Evolutionary conservation across 805 yeast species (phyloP).

Genomic region (Cyberlindnera mississippiensis): DNA sequence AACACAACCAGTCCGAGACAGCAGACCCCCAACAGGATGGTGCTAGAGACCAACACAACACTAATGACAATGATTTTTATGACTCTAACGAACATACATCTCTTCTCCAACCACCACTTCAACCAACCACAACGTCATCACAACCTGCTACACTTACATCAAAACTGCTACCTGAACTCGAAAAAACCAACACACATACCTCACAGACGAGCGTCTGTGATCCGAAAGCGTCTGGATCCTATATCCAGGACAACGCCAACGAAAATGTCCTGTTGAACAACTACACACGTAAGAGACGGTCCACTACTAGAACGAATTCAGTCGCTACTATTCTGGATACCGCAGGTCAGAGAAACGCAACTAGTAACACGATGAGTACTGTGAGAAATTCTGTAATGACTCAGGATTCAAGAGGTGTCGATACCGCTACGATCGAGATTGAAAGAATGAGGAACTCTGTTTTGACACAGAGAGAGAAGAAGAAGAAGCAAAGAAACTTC

Average conservation of each 20-base stretch:
- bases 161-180: not conserved
- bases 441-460: conserved; percentile 48
- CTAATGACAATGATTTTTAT: conserved; percentile 2
- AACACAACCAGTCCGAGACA: not conserved
- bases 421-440: conserved; percentile 41
- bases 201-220: not conserved
- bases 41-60: not conserved
- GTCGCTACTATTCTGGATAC: conserved; percentile 7
- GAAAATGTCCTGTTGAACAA: conserved; percentile 34
- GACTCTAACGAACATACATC: conserved; percentile 8
- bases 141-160: conserved; percentile 7
- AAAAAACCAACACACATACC: not conserved
- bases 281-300: conserved; percentile 21
- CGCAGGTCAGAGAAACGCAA: not conserved
- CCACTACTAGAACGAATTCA: conserved; percentile 14
- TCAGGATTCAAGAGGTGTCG: conserved; percentile 28
- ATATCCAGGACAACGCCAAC: conserved; percentile 32
- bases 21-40: not conserved
- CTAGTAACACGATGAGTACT: not conserved
- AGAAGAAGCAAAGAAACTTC: conserved; percentile 32
- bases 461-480: conserved; percentile 40
- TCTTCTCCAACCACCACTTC: conserved; percentile 9
- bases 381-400: conserved; percentile 18
- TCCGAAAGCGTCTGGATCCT: conserved; percentile 27
- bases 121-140: not conserved